These are phyloP conservation scores for Bruguiera hainesii DNA, from an alignment of 441 rosid genomes.

Conservation along the genomic window DNA sequence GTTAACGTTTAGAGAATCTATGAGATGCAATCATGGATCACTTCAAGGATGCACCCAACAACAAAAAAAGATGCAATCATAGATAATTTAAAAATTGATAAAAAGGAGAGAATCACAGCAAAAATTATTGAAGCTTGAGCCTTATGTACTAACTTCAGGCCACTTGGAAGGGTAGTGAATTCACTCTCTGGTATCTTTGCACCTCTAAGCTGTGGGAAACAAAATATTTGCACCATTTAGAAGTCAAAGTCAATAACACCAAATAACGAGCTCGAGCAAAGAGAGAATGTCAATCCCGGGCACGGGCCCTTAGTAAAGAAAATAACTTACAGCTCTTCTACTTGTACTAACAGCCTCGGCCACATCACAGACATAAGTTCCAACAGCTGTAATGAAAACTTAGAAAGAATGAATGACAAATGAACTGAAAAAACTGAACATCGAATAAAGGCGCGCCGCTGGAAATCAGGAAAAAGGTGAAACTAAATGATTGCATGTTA, in stretches of 20 bases:
- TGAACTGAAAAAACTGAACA: background rate
- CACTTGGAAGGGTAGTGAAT: constrained; percentile 70
- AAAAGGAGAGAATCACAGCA: background rate
- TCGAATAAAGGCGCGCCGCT: background rate
- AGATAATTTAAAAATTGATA: background rate
- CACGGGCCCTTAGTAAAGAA: background rate
- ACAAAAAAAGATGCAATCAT: background rate
- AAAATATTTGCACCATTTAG: constrained; percentile 14
- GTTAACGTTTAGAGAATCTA: background rate
- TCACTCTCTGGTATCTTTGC: constrained; percentile 80
- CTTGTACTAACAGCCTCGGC: constrained; percentile 91
- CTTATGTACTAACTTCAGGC: constrained; percentile 63
- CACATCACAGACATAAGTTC: constrained; percentile 37
- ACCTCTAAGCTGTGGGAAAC: constrained; percentile 65
- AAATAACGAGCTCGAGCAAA: background rate
- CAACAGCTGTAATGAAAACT: constrained; percentile 47
- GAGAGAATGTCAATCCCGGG: no score
- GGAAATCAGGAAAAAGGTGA: background rate
- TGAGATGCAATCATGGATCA: background rate
- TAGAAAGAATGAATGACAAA: background rate
- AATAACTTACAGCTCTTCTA: constrained; percentile 76
- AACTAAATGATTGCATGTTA: background rate
- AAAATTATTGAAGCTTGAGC: background rate
- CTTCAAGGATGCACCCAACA: no score
- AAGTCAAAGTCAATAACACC: background rate